These are phyloP conservation scores for Ceratocystis cacaofunesta DNA, from an alignment of 2,329 filamentous ascomycete species.

Conservation along the genomic window DNA sequence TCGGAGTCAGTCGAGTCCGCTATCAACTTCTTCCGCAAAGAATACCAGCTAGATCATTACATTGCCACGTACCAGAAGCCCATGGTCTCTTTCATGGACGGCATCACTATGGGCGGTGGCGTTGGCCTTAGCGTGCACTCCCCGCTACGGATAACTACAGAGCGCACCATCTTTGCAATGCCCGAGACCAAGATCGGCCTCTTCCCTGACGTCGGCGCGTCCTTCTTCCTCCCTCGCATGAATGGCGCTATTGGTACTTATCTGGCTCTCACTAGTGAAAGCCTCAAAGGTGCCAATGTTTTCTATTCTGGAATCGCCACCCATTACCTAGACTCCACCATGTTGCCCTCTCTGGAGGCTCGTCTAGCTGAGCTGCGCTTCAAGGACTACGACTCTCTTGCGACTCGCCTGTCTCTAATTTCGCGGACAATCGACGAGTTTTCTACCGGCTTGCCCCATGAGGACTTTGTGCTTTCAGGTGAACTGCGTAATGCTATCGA, in stretches of 20 bases:
- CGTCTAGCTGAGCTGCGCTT: conserved; percentile 84
- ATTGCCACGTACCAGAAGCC: conserved; percentile 91
- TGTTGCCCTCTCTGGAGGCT: conserved; percentile 63
- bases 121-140: conserved; percentile 90
- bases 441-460: conserved; percentile 66
- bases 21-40: conserved; percentile 74
- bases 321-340: conserved; percentile 88
- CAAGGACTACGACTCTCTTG: conserved; percentile 53
- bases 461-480: conserved; percentile 50
- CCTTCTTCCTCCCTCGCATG: conserved; percentile 87
- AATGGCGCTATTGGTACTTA: conserved; percentile 80
- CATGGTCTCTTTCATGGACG: conserved; percentile 91
- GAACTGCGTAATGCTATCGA: conserved; percentile 68
- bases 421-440: conserved; percentile 87
- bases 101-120: conserved; percentile 95
- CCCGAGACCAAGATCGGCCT: conserved; percentile 96
- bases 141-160: conserved; percentile 90
- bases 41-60: conserved; percentile 92
- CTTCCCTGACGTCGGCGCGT: conserved; percentile 94
- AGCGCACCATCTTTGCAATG: conserved; percentile 94
- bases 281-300: conserved; percentile 65
- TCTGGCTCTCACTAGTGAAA: conserved; percentile 78
- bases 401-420: conserved; percentile 54
- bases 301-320: conserved; percentile 89
- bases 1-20: conserved; percentile 45